Base-by-base conservation (phyloP, 768 basidiomycete genomes). In the Gyrodon lividus region DNA sequence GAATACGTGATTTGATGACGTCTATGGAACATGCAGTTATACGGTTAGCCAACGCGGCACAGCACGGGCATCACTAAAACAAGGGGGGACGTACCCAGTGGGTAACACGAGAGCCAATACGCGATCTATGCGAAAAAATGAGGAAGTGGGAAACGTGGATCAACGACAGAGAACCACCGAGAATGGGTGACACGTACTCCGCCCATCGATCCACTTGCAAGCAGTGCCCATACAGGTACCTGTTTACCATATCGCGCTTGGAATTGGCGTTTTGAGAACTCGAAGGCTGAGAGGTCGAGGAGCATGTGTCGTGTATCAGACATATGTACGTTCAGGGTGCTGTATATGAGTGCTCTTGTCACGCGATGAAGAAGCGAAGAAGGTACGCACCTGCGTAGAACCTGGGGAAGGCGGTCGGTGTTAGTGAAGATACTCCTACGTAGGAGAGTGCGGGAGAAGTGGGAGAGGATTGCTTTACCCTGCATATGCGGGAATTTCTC, bases 401-500 rank as follows among this genome's bases (percentile, higher is more conserved):
- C 43, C 87, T 28, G 28, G 28, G 38, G 34, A 46, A 50, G 43
- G 30, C 30, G 24, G 23, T 28, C 24, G 17, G 44, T 14, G 31
- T 31, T 12, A 48, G 35, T 39, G 23, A 23, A 23, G 22, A 56
- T 14, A 31, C 31, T 9, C 31, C 13, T 4, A 23, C 2, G 17
- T 23, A 1, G 31, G 6, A 19, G 39, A 28, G 0, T 41, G 14
- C 19, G n/a, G 20, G 6, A 8, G 28, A 20, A 3, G 19, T 26
- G 1, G 38, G 6, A 19, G 35, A 31, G 0, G 22, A 43, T 20
- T 20, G 8, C 46, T 57, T 24, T 43, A 69, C 84, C 89, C 93
- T 28, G 95, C 94, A 65, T 98, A 98, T 8, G 94, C 96, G 2
- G 97, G 97, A 31, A 98, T 93, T 70, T 99, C 97, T 58, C 95